A percentile compares a stretch with the other conserved stretches of the same genome.
Conservation (phyloP, 148 eudicot species). For the Linanthus parryae region DNA sequence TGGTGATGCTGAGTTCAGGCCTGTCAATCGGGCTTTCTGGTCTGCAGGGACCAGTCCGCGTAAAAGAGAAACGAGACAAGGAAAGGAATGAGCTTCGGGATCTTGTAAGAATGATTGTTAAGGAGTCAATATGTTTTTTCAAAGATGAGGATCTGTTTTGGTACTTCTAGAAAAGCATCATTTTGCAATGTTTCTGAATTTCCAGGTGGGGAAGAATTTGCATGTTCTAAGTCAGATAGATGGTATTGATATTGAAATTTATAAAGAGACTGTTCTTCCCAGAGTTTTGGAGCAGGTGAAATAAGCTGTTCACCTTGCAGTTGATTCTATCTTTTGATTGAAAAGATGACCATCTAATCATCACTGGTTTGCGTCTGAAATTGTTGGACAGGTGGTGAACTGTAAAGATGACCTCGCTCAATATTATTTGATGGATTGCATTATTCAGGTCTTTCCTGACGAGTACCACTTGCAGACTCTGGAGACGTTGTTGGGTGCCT, state of each 20-base stretch:
- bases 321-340: background rate
- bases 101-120: slow-evolving; percentile 56
- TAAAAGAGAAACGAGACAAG: slow-evolving; percentile 77
- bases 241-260: slow-evolving; percentile 90
- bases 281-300: slow-evolving; percentile 92
- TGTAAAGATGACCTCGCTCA: slow-evolving; percentile 95
- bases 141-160: background rate
- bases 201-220: slow-evolving; percentile 94
- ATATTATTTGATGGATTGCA: slow-evolving; percentile 93
- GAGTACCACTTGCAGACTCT: slow-evolving; percentile 99
- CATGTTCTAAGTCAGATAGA: slow-evolving; percentile 99
- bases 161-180: slow-evolving; percentile 8
- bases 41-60: slow-evolving; percentile 94
- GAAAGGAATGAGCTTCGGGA: slow-evolving; percentile 98
- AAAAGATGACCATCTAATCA: background rate
- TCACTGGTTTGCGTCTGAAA: background rate
- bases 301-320: slow-evolving; percentile 8
- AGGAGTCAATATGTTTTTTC: slow-evolving; percentile 26
- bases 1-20: slow-evolving; percentile 92
- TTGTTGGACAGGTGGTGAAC: slow-evolving; percentile 63
- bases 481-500: slow-evolving; percentile 81
- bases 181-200: slow-evolving; percentile 17
- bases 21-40: slow-evolving; percentile 96
- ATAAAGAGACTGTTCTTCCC: slow-evolving; percentile 86
- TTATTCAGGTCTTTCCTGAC: slow-evolving; percentile 98